A percentile compares a stretch with the other conserved stretches of the same genome.
Conservation (phyloP, 305 asterid species). For the Solanum aculeatissimum region DNA sequence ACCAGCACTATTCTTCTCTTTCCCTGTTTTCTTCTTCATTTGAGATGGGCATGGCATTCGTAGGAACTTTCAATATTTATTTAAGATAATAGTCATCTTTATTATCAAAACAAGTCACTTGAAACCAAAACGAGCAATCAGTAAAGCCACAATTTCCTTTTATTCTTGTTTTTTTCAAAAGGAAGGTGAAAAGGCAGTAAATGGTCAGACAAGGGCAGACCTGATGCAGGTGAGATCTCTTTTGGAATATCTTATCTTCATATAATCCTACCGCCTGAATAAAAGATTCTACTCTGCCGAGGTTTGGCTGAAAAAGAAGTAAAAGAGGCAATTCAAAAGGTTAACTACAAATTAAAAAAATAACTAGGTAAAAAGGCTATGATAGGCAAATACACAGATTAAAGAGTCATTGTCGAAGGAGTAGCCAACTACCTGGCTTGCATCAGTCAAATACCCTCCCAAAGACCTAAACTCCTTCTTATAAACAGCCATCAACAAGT, state of each 20-base stretch:
- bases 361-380: neutral
- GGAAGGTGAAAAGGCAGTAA: neutral
- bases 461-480: constrained; percentile 71
- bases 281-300: constrained; percentile 73
- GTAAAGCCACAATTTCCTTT: neutral
- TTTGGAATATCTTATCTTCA: constrained; percentile 92
- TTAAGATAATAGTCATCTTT: neutral
- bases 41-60: neutral
- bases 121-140: neutral
- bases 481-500: constrained; percentile 87
- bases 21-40: neutral
- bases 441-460: constrained; percentile 91
- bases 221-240: constrained; percentile 85
- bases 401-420: neutral
- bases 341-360: neutral
- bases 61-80: neutral
- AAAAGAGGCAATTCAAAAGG: constrained; percentile 2
- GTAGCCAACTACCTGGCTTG: constrained; percentile 60
- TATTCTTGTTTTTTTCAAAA: neutral
- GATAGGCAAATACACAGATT: neutral
- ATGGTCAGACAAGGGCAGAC: constrained; percentile 19
- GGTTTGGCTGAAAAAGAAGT: constrained; percentile 52
- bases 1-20: neutral
- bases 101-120: neutral
- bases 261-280: constrained; percentile 93